A percentile compares a stretch with the other conserved stretches of the same genome.
Evolutionary conservation across 495 filamentous ascomycete species (phyloP).

Genomic region (Neurospora sp.): DNA sequence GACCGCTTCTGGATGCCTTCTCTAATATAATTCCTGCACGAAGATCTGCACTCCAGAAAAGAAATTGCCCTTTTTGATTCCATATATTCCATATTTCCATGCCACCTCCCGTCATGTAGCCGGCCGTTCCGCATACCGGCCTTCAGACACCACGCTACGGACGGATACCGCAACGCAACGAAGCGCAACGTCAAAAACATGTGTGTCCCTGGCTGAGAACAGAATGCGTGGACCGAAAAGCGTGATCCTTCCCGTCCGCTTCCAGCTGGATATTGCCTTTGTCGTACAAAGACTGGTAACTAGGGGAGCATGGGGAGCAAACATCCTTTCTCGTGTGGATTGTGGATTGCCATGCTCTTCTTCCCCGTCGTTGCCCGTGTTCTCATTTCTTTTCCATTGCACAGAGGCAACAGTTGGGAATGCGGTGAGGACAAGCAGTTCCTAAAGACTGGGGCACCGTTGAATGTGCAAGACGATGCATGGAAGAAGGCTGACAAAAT

Average conservation of each 20-base stretch:
- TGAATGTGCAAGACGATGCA: background rate
- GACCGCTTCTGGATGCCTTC: background rate
- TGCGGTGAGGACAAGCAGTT: background rate
- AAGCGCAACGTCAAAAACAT: background rate
- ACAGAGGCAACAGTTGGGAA: background rate
- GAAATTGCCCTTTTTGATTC: background rate
- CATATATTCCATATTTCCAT: background rate
- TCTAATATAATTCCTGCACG: background rate
- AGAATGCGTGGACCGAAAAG: background rate
- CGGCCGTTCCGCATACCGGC: background rate
- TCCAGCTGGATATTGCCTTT: background rate
- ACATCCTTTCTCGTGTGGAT: background rate
- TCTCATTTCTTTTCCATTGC: background rate
- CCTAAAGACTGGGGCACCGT: background rate
- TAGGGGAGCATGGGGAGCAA: background rate
- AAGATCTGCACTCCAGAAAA: background rate
- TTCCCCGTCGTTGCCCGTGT: background rate
- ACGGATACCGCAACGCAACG: background rate
- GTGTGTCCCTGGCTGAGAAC: background rate
- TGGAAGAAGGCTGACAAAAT: background rate
- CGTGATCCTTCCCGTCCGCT: background rate
- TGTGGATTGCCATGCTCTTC: background rate
- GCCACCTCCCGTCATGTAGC: background rate
- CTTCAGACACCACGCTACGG: background rate
- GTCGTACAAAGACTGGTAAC: background rate